A percentile compares a stretch with the other conserved stretches of the same genome.
These are phyloP conservation scores for Zoysia pacifica DNA, from an alignment of 176 grass and related monocot species.

Conservation along the genomic window DNA sequence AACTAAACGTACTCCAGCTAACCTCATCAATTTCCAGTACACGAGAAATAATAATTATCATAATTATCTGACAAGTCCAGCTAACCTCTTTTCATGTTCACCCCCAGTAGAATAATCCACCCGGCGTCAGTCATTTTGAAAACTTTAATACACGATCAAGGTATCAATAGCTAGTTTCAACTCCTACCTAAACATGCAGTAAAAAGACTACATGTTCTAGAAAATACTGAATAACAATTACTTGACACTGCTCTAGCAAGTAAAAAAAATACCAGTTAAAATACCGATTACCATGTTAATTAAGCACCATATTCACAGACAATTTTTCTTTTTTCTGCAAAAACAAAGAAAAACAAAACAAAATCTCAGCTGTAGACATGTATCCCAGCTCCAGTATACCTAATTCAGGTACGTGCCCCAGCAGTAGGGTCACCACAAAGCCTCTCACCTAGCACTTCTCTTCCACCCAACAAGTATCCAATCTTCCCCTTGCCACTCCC, in stretches of 20 bases:
- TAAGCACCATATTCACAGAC: background rate
- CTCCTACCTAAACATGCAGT: background rate
- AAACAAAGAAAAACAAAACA: slow-evolving; percentile 4
- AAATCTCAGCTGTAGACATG: background rate
- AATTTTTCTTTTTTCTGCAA: background rate
- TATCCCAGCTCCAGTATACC: background rate
- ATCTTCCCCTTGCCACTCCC: slow-evolving; percentile 44
- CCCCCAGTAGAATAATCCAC: slow-evolving; percentile 20
- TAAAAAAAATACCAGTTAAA: background rate
- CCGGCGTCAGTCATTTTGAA: slow-evolving; percentile 11
- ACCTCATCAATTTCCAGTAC: background rate
- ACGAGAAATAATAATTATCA: slow-evolving; percentile 37
- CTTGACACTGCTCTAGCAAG: background rate
- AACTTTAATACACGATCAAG: background rate
- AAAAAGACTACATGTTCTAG: background rate
- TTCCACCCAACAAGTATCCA: slow-evolving; percentile 57
- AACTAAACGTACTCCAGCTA: slow-evolving; percentile 23
- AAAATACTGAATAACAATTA: background rate
- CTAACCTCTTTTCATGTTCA: slow-evolving; percentile 27
- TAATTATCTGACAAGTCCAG: slow-evolving; percentile 28
- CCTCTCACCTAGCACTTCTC: slow-evolving; percentile 65
- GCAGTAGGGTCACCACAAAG: slow-evolving; percentile 19
- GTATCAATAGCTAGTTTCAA: slow-evolving; percentile 7
- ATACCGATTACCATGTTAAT: background rate
- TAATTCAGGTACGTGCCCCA: slow-evolving; percentile 20